Conservation (phyloP, 1,284 basidiomycete genomes). For the Ganoderma leucocontextum region DNA sequence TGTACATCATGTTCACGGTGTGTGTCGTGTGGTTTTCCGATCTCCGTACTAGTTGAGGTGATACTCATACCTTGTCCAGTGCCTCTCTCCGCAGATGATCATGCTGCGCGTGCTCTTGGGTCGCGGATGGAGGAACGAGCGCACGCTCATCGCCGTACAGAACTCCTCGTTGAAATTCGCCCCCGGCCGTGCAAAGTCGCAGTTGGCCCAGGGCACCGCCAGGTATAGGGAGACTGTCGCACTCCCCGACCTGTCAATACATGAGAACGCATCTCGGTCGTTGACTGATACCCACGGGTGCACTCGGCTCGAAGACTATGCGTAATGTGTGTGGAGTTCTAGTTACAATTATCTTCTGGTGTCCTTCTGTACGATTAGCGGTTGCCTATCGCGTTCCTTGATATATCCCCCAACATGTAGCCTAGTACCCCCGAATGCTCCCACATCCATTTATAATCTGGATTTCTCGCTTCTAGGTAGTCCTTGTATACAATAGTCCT, state of each 20-base stretch:
- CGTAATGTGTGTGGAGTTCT: background rate
- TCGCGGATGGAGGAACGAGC: conserved; percentile 20
- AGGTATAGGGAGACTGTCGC: background rate
- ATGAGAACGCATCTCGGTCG: background rate
- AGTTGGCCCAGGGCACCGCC: background rate
- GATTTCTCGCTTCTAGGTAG: background rate
- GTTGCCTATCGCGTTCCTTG: background rate
- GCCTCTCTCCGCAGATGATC: conserved; percentile 30
- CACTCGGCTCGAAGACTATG: too few species aligned
- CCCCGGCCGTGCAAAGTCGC: background rate
- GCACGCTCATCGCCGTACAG: background rate
- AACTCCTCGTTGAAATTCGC: background rate
- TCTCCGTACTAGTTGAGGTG: too few species aligned
- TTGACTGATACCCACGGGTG: background rate
- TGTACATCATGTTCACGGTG: conserved; percentile 34
- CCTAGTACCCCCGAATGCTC: too few species aligned
- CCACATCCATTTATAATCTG: too few species aligned
- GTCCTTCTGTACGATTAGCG: background rate
- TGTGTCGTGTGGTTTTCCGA: background rate
- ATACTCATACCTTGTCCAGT: conserved; percentile 12
- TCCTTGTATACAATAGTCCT: background rate
- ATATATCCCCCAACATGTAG: background rate
- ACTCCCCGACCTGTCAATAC: background rate
- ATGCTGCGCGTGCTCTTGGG: conserved; percentile 28
- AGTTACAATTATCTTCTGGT: background rate